Evolutionary conservation across 345 rosid species (phyloP).

Genomic region (Aegle marmelos): DNA sequence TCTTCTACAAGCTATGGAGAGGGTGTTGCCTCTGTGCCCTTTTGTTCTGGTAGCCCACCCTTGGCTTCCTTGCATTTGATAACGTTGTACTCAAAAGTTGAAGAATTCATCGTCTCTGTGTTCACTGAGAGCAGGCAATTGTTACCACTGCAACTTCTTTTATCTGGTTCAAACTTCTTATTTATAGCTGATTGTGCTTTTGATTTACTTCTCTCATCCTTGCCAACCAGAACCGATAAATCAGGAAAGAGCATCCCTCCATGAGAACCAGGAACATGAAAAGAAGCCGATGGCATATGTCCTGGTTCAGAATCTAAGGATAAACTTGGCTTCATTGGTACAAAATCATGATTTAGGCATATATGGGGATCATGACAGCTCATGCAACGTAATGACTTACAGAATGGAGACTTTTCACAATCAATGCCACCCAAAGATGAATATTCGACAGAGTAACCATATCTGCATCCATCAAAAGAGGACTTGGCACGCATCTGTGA

Average conservation of each 20-base stretch:
- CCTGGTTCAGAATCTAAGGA: constrained; percentile 19
- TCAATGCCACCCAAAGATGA: constrained; percentile 19
- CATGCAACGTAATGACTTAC: constrained; percentile 18
- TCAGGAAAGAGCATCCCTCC: constrained; percentile 29
- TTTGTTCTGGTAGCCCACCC: constrained; percentile 5
- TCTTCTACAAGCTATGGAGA: constrained; percentile 31
- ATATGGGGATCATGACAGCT: constrained; percentile 19
- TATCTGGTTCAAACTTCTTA: constrained; percentile 20
- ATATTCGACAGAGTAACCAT: constrained; percentile 12
- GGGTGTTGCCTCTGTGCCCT: constrained; percentile 11
- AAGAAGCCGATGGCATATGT: constrained; percentile 23
- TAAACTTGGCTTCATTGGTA: constrained; percentile 26
- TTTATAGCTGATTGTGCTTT: constrained; percentile 19
- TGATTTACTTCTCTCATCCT: constrained; percentile 23
- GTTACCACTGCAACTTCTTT: constrained; percentile 4
- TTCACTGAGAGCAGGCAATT: constrained; percentile 22
- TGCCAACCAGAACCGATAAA: constrained; percentile 27
- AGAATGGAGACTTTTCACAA: constrained; percentile 20
- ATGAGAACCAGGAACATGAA: constrained; percentile 29
- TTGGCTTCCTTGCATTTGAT: constrained; percentile 24
- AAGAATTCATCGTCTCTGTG: constrained; percentile 14
- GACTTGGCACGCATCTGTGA: constrained; percentile 16
- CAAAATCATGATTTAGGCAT: constrained; percentile 32
- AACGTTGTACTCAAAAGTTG: constrained; percentile 19
- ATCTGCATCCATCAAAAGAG: constrained; percentile 10